A percentile compares a stretch with the other conserved stretches of the same genome.
Evolutionary conservation across 345 rosid species (phyloP).

Genomic region (Mercurialis annua): DNA sequence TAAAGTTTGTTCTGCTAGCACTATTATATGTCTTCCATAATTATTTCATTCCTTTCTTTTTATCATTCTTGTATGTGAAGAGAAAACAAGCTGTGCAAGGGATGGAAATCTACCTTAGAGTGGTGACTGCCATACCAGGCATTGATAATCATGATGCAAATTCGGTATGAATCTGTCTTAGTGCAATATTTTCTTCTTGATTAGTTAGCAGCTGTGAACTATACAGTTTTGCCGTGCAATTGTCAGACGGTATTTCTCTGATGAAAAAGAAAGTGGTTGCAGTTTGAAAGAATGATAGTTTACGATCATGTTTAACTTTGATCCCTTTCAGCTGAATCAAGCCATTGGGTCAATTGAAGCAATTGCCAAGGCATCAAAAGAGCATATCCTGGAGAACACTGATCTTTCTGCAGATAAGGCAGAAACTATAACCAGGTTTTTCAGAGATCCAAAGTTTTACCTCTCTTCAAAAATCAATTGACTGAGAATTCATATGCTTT

Average conservation of each 20-base stretch:
- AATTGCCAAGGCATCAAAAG: slow-evolving; percentile 76
- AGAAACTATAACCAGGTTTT: slow-evolving; percentile 54
- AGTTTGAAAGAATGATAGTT: no score
- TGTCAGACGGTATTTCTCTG: no score
- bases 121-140: slow-evolving; percentile 74
- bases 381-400: slow-evolving; percentile 62
- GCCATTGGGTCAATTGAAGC: slow-evolving; percentile 89
- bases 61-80: slow-evolving; percentile 40
- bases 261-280: neutral
- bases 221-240: no score
- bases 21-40: neutral
- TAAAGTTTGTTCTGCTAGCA: neutral
- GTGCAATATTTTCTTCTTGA: neutral
- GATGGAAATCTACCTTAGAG: slow-evolving; percentile 54
- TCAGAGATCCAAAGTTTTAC: slow-evolving; percentile 74
- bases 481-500: no score
- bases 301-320: no score
- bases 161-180: slow-evolving; percentile 35
- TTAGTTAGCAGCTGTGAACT: neutral
- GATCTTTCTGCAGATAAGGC: slow-evolving; percentile 87
- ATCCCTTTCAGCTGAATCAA: slow-evolving; percentile 62
- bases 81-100: slow-evolving; percentile 57
- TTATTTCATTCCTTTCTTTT: neutral
- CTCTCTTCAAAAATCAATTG: slow-evolving; percentile 59
- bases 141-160: slow-evolving; percentile 83